Evolutionary conservation across 1,284 basidiomycete genomes (phyloP).

Genomic region (Anthracocystis panici-leucophaei): DNA sequence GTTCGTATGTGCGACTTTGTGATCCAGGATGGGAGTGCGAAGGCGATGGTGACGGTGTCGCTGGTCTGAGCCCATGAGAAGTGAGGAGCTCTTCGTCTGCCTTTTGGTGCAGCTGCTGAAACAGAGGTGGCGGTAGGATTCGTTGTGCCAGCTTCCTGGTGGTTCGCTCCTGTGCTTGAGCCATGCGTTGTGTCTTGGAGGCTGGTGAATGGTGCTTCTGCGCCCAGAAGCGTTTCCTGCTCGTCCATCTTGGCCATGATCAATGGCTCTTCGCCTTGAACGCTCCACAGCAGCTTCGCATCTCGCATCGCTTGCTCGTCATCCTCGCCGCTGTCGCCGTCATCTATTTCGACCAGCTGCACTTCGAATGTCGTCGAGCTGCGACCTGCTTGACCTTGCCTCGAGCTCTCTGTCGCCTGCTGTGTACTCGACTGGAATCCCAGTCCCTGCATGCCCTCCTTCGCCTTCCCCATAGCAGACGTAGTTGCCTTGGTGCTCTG

Average conservation of each 20-base stretch:
- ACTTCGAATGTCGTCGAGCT: slow-evolving; percentile 39
- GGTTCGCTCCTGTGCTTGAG: background rate
- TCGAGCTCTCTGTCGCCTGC: background rate
- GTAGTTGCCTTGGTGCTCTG: slow-evolving; percentile 14
- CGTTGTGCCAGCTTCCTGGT: background rate
- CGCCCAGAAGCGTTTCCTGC: slow-evolving; percentile 20
- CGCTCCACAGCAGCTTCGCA: slow-evolving; percentile 19
- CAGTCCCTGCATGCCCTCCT: slow-evolving; percentile 26
- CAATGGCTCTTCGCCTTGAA: slow-evolving; percentile 43
- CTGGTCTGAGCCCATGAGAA: slow-evolving; percentile 91
- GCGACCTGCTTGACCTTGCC: background rate
- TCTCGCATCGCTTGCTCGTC: background rate
- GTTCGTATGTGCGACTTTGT: slow-evolving; percentile 51
- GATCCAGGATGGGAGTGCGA: slow-evolving; percentile 79
- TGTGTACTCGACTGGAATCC: slow-evolving; percentile 14
- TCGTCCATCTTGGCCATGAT: slow-evolving; percentile 32
- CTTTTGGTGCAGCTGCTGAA: slow-evolving; percentile 14
- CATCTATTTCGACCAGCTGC: slow-evolving; percentile 22
- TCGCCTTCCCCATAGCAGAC: background rate
- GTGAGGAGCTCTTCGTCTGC: slow-evolving; percentile 33
- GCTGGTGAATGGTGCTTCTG: slow-evolving; percentile 29
- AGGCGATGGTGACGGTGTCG: slow-evolving; percentile 83
- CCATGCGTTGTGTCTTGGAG: background rate
- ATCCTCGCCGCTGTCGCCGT: background rate
- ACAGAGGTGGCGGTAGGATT: background rate